Evolutionary conservation across 148 eudicot genomes (phyloP).

Genomic region (Nepenthes mirabilis): DNA sequence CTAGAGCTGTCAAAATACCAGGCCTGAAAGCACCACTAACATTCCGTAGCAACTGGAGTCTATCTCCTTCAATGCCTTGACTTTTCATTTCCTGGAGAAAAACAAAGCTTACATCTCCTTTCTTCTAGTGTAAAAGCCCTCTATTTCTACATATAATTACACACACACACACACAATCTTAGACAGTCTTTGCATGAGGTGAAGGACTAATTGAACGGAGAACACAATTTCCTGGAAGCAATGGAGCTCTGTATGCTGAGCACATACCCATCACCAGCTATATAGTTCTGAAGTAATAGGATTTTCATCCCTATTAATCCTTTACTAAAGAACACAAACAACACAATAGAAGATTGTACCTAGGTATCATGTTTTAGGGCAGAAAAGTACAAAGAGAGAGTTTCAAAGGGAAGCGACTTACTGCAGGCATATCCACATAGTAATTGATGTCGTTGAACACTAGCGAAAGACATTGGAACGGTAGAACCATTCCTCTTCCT

Average conservation of each 20-base stretch:
- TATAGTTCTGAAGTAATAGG: too few relatives aligned
- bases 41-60: conserved; percentile 47
- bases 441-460: conserved; percentile 54
- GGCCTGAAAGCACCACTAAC: conserved; percentile 76
- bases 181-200: too few relatives aligned
- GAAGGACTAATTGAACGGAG: background rate
- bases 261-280: too few relatives aligned
- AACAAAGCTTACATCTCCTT: background rate
- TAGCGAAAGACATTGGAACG: conserved; percentile 56
- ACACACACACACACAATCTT: too few relatives aligned
- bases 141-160: too few relatives aligned
- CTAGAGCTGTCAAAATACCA: conserved; percentile 63
- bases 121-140: background rate
- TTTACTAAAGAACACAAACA: too few relatives aligned
- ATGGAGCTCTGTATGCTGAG: too few relatives aligned
- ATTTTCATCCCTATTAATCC: too few relatives aligned
- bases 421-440: conserved; percentile 54
- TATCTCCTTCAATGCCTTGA: conserved; percentile 38
- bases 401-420: conserved; percentile 17
- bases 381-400: background rate
- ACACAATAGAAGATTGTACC: too few relatives aligned
- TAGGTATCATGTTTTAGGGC: too few relatives aligned
- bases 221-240: too few relatives aligned
- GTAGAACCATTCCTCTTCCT: conserved; percentile 49
- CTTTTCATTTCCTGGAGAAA: conserved; percentile 49